phyloP scores from a whole-genome alignment of 305 asterid species.

The Fraxinus xanthoxyloides region DNA sequence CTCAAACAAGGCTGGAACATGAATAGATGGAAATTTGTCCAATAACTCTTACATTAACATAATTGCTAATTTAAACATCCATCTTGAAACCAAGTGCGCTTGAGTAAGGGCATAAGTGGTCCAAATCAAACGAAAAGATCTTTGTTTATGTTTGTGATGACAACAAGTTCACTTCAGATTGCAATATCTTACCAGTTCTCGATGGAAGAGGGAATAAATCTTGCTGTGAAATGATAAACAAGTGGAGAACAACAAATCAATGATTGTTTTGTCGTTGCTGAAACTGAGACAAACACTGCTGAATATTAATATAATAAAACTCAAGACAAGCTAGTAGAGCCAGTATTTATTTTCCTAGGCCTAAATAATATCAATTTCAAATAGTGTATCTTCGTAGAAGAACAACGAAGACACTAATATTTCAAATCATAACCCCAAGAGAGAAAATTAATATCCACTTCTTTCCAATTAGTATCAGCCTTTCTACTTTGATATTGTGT shows the following conservation, averaged over 20 bases:
- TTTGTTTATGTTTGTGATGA: neutral
- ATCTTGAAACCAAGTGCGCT: neutral
- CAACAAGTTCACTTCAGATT: neutral
- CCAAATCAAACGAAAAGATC: neutral
- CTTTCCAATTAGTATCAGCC: neutral
- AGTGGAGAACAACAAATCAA: neutral
- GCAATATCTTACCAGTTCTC: neutral
- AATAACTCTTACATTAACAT: neutral
- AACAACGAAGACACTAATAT: neutral
- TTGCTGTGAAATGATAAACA: neutral
- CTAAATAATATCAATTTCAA: neutral
- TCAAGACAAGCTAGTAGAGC: neutral
- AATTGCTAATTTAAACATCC: neutral
- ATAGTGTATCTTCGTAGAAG: neutral
- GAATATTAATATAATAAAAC: neutral
- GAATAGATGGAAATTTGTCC: neutral
- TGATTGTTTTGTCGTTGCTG: neutral
- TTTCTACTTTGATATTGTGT: neutral
- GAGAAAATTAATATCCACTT: neutral
- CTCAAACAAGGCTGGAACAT: neutral
- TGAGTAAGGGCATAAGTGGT: neutral
- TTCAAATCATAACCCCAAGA: neutral
- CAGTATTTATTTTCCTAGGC: neutral
- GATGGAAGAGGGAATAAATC: neutral
- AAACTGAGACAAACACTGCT: neutral